Conservation (phyloP, 768 basidiomycete genomes). For the Phylloporus sp. region DNA sequence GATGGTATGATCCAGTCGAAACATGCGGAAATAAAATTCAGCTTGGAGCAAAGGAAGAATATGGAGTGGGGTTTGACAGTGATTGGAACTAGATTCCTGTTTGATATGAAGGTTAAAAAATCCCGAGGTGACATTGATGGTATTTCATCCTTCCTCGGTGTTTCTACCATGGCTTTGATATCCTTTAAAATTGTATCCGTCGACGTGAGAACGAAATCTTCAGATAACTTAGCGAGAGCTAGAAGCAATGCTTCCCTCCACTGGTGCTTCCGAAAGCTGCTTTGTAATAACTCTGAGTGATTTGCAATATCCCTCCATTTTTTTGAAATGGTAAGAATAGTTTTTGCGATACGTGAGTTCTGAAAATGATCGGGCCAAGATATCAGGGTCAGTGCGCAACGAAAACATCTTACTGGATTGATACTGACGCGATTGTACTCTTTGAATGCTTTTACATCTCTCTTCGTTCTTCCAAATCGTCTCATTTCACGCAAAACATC, state of each 20-base stretch:
- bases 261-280: slow-evolving; percentile 6
- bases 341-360: too few relatives aligned
- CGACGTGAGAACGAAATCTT: background rate
- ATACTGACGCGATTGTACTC: too few relatives aligned
- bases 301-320: background rate
- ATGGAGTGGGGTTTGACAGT: background rate
- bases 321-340: background rate
- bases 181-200: background rate
- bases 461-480: too few relatives aligned
- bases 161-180: background rate
- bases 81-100: background rate
- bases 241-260: slow-evolving; percentile 1
- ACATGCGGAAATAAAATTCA: slow-evolving; percentile 1
- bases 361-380: too few relatives aligned
- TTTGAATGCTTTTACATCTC: too few relatives aligned
- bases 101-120: background rate
- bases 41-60: slow-evolving; percentile 5
- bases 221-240: background rate
- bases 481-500: too few relatives aligned
- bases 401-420: too few relatives aligned
- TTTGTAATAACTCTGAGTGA: background rate
- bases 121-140: background rate
- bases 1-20: background rate
- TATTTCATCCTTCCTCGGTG: too few relatives aligned
- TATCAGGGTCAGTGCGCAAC: too few relatives aligned